Conservation (phyloP, 495 filamentous ascomycete genomes). For the Talaromyces ruber region DNA sequence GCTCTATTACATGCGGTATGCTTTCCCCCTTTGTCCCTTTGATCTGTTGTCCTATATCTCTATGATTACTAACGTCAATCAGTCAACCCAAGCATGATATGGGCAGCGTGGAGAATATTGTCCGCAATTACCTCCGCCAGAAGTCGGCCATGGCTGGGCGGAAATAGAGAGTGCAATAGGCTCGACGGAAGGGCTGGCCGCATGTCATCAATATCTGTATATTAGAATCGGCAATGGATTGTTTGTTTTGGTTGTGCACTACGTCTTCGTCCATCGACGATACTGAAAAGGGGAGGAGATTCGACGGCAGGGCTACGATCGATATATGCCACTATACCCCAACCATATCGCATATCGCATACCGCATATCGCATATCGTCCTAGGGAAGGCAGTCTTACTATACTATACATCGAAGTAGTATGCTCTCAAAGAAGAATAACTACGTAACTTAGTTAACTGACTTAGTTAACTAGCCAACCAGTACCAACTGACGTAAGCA, state of each 20-base stretch:
- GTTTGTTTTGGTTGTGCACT: neutral
- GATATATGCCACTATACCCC: no score
- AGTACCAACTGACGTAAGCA: neutral
- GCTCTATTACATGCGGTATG: slow-evolving; percentile 84
- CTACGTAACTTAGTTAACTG: no score
- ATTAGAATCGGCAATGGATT: neutral
- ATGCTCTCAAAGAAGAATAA: no score
- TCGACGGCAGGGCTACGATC: no score
- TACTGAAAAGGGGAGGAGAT: no score
- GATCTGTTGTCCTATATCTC: slow-evolving; percentile 29
- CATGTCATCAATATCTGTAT: neutral
- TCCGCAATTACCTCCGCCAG: slow-evolving; percentile 56
- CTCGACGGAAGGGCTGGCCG: neutral
- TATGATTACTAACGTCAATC: slow-evolving; percentile 12
- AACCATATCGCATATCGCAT: no score
- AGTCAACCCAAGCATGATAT: slow-evolving; percentile 60
- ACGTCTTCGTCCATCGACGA: neutral
- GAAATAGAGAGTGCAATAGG: slow-evolving; percentile 8
- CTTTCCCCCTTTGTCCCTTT: slow-evolving; percentile 23
- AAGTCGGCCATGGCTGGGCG: slow-evolving; percentile 39
- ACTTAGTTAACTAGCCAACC: no score
- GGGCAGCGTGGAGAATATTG: slow-evolving; percentile 63
- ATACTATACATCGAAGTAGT: no score
- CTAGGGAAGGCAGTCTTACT: no score
- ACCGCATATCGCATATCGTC: no score